These are phyloP conservation scores for Puccinia triticina DNA, from an alignment of 1,284 basidiomycete species.

Conservation along the genomic window DNA sequence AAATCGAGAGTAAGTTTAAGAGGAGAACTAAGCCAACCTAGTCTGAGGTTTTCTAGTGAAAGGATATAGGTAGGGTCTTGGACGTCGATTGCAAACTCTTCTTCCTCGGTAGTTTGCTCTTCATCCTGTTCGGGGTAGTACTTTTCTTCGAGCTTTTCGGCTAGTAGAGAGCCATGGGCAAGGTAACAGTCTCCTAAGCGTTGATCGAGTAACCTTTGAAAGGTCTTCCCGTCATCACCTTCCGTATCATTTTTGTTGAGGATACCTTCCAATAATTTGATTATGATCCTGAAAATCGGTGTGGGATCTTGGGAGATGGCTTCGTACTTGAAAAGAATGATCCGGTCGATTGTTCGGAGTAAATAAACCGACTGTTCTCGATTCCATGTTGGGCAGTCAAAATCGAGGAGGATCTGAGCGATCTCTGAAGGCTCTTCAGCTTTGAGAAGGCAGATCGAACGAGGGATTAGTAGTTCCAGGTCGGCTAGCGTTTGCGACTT, in stretches of 20 bases:
- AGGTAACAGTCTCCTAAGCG: slow-evolving; percentile 28
- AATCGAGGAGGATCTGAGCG: not conserved
- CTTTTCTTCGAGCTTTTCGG: slow-evolving; percentile 20
- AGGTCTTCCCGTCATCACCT: not conserved
- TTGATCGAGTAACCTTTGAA: slow-evolving; percentile 21
- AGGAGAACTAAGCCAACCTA: slow-evolving; percentile 4
- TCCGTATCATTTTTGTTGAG: not conserved
- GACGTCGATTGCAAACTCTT: slow-evolving; percentile 24
- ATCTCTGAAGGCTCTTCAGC: not conserved
- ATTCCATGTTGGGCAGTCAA: not conserved
- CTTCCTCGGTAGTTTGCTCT: not conserved
- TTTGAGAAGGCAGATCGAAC: not conserved
- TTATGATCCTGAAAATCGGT: slow-evolving; percentile 22
- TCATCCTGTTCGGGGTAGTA: slow-evolving; percentile 15
- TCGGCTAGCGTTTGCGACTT: not conserved
- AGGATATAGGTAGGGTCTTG: slow-evolving; percentile 25
- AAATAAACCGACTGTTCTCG: slow-evolving; percentile 21
- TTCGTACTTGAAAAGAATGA: slow-evolving; percentile 23
- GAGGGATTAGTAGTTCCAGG: not conserved
- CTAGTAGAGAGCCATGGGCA: slow-evolving; percentile 23
- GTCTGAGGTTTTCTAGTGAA: slow-evolving; percentile 1
- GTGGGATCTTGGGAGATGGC: slow-evolving; percentile 28
- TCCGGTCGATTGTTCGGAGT: slow-evolving; percentile 29
- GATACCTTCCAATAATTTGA: slow-evolving; percentile 14
- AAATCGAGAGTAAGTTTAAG: not conserved